Evolutionary conservation across 2,329 filamentous ascomycete species (phyloP), one percentile per base, ranked within the genome.

Genomic region (Moelleriella libera): DNA sequence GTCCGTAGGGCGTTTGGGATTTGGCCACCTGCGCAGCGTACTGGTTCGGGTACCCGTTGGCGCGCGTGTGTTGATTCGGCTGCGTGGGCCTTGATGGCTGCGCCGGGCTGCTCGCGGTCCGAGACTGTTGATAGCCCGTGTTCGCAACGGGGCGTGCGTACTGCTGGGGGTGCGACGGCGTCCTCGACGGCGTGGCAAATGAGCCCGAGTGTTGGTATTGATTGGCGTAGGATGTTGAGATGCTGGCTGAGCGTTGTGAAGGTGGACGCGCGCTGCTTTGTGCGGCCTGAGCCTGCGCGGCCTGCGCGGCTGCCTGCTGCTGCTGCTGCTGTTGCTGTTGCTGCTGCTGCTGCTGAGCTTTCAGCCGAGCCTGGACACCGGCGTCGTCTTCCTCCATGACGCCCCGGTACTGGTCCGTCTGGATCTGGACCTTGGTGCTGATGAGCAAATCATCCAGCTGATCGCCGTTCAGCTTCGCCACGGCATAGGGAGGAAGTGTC

Each of bases 401-500:
- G 5, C 88, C 88, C 52, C 76, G 77, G 61, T 85, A 85, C 57
- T 88, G 80, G 46, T 83, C 80, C 6, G 75, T 80, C 50, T 85
- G 78, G 44, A 94, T 70, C 50, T 87, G 68, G 21, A 95, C 75
- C 59, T 80, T 87, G 43, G 80, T 86, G 65, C 83, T 90, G 59
- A 94, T 83, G 52, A 86, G 82, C 44, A 95, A 69, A 49, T 88
- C 85, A 31, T 82, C 83, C n/a, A 94, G 67, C 61, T 88, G 85
- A 59, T 94, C 84, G 8, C 88, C 88, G 56, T 94, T 83, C 51
- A 95, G 69, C 57, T 92, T 90, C 5, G 88, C 82, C 29, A 95
- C 84, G 1, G 85, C 85, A 59, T 88, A 92, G 1, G 88, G 88
- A 1, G 88, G 88, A 9, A 95, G 67, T 40, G 76, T 79, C 53